Base-by-base conservation (phyloP, 2,329 filamentous ascomycete species). In the Ceratocystiopsis minuta region DNA sequence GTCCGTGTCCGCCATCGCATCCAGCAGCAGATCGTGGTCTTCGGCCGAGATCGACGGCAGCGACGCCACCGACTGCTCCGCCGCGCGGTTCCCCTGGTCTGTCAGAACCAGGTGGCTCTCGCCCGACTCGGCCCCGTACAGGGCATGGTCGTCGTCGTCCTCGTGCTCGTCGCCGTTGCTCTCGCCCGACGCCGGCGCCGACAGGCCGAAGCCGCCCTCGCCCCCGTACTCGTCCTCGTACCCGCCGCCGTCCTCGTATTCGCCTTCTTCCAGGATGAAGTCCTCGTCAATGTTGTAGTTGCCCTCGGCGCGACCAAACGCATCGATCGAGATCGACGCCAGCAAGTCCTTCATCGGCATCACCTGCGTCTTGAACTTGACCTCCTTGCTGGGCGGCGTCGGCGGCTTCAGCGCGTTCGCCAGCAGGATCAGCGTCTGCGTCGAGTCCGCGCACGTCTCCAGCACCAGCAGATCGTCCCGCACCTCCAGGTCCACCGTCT, bases 391-490 rank as follows among this genome's bases (percentile, higher is more conserved):
- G 1, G 87, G 85, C 0, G 86, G 80, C 9, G 75, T 78, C 1
- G 90, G 88, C 5, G 88, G 90, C 34, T 78, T 76, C 5, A 98
- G 66, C 1, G 80, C 86, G 52, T 81, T 84, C 15, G 87, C 62
- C 36, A 93, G 70, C 2, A 72, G 69, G 41, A 94, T 79, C 14
- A 98, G 67, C 0, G 90, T 98, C 56, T 95, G 86, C 0, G 86
- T 96, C 2, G 90, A 98, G 59, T 98, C 90, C 28, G 90, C 90
- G 53, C 92, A 98, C 1, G 87, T 92, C 58, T 98, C 90, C 7
- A 98, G 63, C 32, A 98, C 78, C 41, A 98, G 67, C 1, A 98
- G 67, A 49, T 93, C 80, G 53, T 94, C 87, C 46, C 75, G 75
- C 38, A 96, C 63, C 48, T 93, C 83, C 1, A 95, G 68, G 50